These are phyloP conservation scores for Alternaria triticimaculans DNA, from an alignment of 2,329 filamentous ascomycete genomes.

Conservation along the genomic window DNA sequence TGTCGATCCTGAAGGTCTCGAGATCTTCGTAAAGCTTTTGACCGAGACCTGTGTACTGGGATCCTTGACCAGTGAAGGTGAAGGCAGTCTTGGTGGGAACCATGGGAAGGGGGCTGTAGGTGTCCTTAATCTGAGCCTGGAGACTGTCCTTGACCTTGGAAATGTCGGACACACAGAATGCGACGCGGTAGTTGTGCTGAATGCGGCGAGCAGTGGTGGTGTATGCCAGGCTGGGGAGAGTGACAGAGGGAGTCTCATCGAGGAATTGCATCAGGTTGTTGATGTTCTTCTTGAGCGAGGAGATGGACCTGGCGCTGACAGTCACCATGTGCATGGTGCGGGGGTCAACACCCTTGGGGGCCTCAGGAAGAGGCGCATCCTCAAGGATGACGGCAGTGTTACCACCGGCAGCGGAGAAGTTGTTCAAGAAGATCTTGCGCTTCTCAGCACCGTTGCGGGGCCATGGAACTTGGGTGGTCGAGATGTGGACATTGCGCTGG, in stretches of 20 bases:
- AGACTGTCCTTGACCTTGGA: conserved; percentile 55
- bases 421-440: conserved; percentile 60
- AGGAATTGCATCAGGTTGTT: conserved; percentile 56
- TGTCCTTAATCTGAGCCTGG: conserved; percentile 57
- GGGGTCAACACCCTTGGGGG: conserved; percentile 53
- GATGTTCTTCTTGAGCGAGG: conserved; percentile 60
- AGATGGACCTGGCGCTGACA: conserved; percentile 59
- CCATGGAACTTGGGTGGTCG: conserved; percentile 54
- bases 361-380: conserved; percentile 55
- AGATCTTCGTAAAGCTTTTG: conserved; percentile 59
- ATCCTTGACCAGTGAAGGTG: conserved; percentile 61
- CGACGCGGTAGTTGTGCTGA: conserved; percentile 61
- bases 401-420: conserved; percentile 61
- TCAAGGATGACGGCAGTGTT: conserved; percentile 62
- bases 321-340: conserved; percentile 57
- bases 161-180: conserved; percentile 56
- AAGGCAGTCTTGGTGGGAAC: conserved; percentile 59
- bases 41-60: conserved; percentile 59
- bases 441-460: conserved; percentile 57
- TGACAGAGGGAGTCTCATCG: conserved; percentile 53
- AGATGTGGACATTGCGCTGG: conserved; percentile 61
- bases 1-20: conserved; percentile 56
- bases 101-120: conserved; percentile 61
- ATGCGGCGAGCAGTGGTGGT: conserved; percentile 61
- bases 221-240: conserved; percentile 58